Conservation (phyloP, 148 eudicot genomes). For the Gaultheria prostrata region DNA sequence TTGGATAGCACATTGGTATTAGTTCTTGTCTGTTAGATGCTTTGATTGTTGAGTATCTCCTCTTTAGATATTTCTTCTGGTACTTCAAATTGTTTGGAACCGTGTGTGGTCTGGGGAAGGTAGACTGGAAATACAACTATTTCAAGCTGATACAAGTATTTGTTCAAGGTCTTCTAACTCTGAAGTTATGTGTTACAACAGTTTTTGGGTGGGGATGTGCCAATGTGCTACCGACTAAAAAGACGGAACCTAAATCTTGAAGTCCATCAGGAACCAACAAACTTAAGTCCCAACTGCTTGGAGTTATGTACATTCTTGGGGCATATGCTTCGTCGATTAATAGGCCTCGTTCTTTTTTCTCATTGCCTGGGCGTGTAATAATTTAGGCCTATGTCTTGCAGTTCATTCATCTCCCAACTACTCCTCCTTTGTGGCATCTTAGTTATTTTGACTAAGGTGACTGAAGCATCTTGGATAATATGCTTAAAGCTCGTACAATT, state of each 20-base stretch:
- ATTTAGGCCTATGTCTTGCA: neutral
- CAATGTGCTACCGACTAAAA: neutral
- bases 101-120: neutral
- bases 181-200: neutral
- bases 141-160: neutral
- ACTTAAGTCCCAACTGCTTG: neutral
- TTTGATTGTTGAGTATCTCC: neutral
- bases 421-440: slow-evolving; percentile 4
- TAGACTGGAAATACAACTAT: neutral
- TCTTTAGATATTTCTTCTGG: neutral
- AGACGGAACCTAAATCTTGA: neutral
- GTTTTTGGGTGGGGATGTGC: neutral
- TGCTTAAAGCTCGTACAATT: neutral
- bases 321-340: neutral
- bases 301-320: neutral
- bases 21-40: neutral
- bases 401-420: neutral
- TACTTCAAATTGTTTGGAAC: neutral
- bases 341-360: neutral
- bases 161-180: neutral
- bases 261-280: neutral
- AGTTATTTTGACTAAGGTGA: neutral
- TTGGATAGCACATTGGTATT: neutral
- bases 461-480: neutral
- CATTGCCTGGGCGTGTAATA: neutral